Base-by-base conservation (phyloP, 1,284 basidiomycete genomes). In the Trichosporon faecale region DNA sequence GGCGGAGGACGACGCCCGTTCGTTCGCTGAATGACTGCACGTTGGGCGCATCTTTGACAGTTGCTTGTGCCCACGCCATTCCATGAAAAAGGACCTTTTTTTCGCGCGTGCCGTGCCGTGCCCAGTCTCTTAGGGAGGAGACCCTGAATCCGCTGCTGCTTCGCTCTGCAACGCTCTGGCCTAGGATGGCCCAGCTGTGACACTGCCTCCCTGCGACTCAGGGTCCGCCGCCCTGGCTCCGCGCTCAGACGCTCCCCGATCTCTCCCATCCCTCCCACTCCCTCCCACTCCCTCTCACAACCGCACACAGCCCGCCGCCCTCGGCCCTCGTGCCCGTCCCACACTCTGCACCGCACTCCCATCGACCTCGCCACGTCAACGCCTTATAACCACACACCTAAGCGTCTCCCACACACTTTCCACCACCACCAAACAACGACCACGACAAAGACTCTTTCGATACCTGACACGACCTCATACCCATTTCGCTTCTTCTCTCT, bases 391-490 rank as follows among this genome's bases (percentile, higher is more conserved):
- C 55, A 29, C 55, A 60, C 55, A 60, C 55, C 31, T 60, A 27
- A 60, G 55, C 55, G 55, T 60, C 55, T 29, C 3, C 55, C 55
- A 12, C 25, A 2, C 27, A 12, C 27, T 29, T 29, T n/a, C 52
- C 52, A 57, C 52, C 52, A 57, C 52, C 52, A 57, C 52, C 52
- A 57, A 60, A 60, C 52, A 57, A 27, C 21, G 23, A 5, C 21
- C 6, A 23, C 2, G 23, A 55, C 25, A 55, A 7, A 29, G 29
- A 60, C 55, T 27, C 55, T 60, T 27, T 29, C 14, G 55, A 60
- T 60, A 55, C 52, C 52, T 60, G 27, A 29, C n/a, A 60, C 55
- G 55, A 60, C 27, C 55, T 60, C 55, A 60, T 60, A 60, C 55
- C 55, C 55, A 27, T 27, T n/a, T 29, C 29, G 14, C 21, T 29